A percentile compares a stretch with the other conserved stretches of the same genome.
Conservation (phyloP, 352 stramenopile species). For the Globisporangium middletonii region DNA sequence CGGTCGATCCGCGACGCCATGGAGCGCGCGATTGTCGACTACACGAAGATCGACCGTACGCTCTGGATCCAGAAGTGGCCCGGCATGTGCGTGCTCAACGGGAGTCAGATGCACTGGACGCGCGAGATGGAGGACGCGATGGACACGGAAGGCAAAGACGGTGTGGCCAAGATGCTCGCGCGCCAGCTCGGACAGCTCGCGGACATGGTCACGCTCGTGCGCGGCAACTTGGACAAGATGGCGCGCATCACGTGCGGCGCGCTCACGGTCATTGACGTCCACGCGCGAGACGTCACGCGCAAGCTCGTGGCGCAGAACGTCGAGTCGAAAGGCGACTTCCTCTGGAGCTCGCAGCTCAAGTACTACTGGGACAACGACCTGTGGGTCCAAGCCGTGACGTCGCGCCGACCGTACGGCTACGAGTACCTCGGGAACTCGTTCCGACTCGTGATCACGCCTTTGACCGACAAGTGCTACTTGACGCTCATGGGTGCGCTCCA, state of each 20-base stretch:
- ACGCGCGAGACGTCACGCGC: slow-evolving; percentile 92
- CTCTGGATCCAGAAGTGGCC: slow-evolving; percentile 93
- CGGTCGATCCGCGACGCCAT: slow-evolving; percentile 86
- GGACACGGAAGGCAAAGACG: slow-evolving; percentile 62
- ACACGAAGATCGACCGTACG: slow-evolving; percentile 73
- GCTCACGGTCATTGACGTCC: slow-evolving; percentile 94
- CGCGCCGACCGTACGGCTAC: slow-evolving; percentile 90
- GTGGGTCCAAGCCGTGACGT: slow-evolving; percentile 88
- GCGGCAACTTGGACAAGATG: slow-evolving; percentile 85
- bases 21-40: slow-evolving; percentile 83
- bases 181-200: slow-evolving; percentile 86
- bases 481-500: slow-evolving; percentile 95
- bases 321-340: slow-evolving; percentile 81
- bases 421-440: slow-evolving; percentile 97
- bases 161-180: slow-evolving; percentile 74
- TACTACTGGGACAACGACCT: slow-evolving; percentile 94
- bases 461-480: slow-evolving; percentile 96
- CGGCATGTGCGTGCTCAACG: slow-evolving; percentile 88
- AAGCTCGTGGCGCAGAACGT: slow-evolving; percentile 89
- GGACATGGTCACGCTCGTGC: slow-evolving; percentile 92
- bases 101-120: slow-evolving; percentile 93
- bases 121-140: slow-evolving; percentile 87
- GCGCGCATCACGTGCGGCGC: slow-evolving; percentile 86
- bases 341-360: slow-evolving; percentile 83
- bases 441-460: slow-evolving; percentile 93